These are phyloP conservation scores for Tricholoma saponaceum DNA, from an alignment of 768 basidiomycete genomes.

Conservation along the genomic window DNA sequence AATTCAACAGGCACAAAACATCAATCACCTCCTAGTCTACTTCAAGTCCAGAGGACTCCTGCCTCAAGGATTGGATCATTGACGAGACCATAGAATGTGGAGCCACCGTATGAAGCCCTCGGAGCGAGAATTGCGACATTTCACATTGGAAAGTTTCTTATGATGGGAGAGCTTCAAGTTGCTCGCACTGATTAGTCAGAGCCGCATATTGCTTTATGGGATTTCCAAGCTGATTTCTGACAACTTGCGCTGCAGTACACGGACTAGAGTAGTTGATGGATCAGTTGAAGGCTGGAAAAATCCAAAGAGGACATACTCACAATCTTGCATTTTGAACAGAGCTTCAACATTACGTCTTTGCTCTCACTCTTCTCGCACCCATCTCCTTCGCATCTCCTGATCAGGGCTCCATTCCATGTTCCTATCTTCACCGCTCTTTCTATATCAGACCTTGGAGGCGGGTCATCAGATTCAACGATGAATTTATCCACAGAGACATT, in stretches of 20 bases:
- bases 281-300: neutral
- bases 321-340: neutral
- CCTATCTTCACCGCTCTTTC: neutral
- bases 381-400: neutral
- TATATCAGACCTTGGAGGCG: neutral
- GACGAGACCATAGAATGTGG: neutral
- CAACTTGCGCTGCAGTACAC: neutral
- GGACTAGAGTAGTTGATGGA: neutral
- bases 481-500: neutral
- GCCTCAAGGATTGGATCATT: neutral
- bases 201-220: neutral
- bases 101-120: neutral
- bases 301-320: neutral
- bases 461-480: neutral
- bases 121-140: neutral
- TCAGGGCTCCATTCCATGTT: neutral
- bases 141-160: neutral
- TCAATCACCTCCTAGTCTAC: too few species aligned
- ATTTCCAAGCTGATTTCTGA: neutral
- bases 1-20: too few species aligned
- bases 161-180: neutral
- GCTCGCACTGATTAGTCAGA: neutral
- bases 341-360: neutral
- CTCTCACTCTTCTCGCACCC: neutral
- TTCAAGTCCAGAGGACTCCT: too few species aligned